Evolutionary conservation across 768 basidiomycete species (phyloP), one percentile per base, ranked within the genome.

Genomic region (Mrakia frigida): DNA sequence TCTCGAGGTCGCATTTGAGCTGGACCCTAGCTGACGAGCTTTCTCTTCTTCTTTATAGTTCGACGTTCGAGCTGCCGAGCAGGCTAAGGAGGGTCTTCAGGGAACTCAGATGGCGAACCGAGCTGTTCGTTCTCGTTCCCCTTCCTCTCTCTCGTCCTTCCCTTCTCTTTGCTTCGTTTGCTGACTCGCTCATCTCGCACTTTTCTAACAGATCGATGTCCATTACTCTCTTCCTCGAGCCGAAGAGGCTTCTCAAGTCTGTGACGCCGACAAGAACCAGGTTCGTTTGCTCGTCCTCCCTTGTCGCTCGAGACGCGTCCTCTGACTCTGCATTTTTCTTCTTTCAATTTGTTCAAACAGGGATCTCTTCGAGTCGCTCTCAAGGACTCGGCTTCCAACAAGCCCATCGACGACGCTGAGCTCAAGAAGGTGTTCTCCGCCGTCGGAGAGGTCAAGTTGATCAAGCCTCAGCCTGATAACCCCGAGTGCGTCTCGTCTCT

Each of bases 201-300:
- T 25, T 3, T 16, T 67, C 16, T 39, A 9, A 7, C 81, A 97
- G 96, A 98, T 98, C 82, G 97, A 99, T 85, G 95, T 99, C 0
- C 97, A 99, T 83, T 99, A 94, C 85, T 96, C 94, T 37, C 85
- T 98, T 39, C 97, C 97, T 16, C 90, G 92, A 78, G 92, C 92
- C 80, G 92, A 97, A 74, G 89, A 91, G 78, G 84, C 86, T 80
- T 87, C 87, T 81, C 88, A 87, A 74, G 77, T 80, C 53, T 85
- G 85, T 73, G 89, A 87, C 78, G 87, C 90, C 67, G 94, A 95
- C 72, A 94, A 90, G 83, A 93, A 92, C 82, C 93, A 95, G 84
- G 93, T 91, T 7, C 50, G 31, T 67, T 60, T 52, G 33, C 68
- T 46, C 35, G n/a, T 39, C 18, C 31, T 18, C 53, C 69, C 1